Conservation (phyloP, 2,329 filamentous ascomycete species). For the Macroventuria anomochaeta region DNA sequence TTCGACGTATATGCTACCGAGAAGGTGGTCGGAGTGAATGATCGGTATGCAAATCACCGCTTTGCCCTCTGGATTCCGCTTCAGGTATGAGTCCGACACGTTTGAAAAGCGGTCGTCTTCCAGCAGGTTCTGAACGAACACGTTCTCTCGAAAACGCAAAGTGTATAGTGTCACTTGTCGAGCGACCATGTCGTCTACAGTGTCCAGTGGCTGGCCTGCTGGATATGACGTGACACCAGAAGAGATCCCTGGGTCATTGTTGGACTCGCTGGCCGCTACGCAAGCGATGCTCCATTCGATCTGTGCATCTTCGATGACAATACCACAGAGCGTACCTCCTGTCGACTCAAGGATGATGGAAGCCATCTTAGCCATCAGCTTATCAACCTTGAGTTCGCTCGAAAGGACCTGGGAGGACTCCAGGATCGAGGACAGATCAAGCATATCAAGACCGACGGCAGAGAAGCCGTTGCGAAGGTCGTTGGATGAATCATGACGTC, state of each 20-base stretch:
- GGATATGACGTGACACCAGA: constrained; percentile 69
- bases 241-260: constrained; percentile 26
- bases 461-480: constrained; percentile 70
- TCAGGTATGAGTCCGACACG: constrained; percentile 72
- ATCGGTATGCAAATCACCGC: constrained; percentile 83
- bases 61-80: constrained; percentile 71
- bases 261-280: constrained; percentile 70
- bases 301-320: constrained; percentile 74
- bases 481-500: constrained; percentile 51
- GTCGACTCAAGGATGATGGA: constrained; percentile 81
- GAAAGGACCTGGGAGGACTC: constrained; percentile 81
- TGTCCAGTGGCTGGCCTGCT: constrained; percentile 68
- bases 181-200: constrained; percentile 70
- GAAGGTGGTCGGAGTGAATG: constrained; percentile 72
- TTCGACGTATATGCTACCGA: constrained; percentile 79
- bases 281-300: constrained; percentile 74
- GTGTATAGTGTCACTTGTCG: constrained; percentile 80
- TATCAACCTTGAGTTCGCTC: constrained; percentile 76
- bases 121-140: constrained; percentile 76
- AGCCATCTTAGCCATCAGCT: constrained; percentile 79
- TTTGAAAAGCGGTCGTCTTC: constrained; percentile 81
- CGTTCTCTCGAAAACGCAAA: constrained; percentile 75
- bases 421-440: constrained; percentile 79
- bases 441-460: constrained; percentile 74
- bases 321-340: constrained; percentile 74